A percentile compares a stretch with the other conserved stretches of the same genome.
Conservation (phyloP, 257 asterid genomes). For the Solanum infundibuliforme region DNA sequence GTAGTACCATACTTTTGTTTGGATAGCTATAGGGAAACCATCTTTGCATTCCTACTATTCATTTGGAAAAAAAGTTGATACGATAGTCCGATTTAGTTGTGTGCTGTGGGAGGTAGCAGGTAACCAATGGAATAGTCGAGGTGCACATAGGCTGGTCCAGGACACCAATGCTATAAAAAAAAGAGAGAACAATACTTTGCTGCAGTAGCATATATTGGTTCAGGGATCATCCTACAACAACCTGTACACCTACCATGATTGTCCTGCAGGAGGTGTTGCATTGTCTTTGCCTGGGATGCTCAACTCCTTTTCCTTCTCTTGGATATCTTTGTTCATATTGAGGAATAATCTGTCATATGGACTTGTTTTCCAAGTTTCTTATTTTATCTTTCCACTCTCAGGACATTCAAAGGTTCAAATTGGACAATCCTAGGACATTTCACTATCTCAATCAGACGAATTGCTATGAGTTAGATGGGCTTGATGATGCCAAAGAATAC, state of each 20-base stretch:
- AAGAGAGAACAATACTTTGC: background rate
- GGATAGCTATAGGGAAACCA: background rate
- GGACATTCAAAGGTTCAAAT: constrained; percentile 68
- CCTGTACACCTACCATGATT: background rate
- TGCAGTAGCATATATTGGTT: background rate
- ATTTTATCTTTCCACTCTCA: constrained; percentile 19
- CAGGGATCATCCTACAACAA: background rate
- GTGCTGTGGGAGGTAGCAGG: background rate
- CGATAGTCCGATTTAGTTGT: background rate
- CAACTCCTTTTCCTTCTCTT: background rate
- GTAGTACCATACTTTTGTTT: background rate
- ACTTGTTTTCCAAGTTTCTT: background rate
- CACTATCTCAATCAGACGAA: constrained; percentile 92
- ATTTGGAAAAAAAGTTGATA: background rate
- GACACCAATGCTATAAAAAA: background rate
- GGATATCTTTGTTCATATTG: background rate
- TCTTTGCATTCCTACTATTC: background rate
- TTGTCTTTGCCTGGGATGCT: background rate
- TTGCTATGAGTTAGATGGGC: constrained; percentile 69
- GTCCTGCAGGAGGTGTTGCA: background rate
- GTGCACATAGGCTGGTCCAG: background rate
- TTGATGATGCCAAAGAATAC: constrained; percentile 86
- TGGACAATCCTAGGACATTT: constrained; percentile 79
- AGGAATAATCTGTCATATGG: background rate
- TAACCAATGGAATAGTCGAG: background rate